These are phyloP conservation scores for Cucumis sativus DNA, from an alignment of 306 rosid species.

Conservation along the genomic window DNA sequence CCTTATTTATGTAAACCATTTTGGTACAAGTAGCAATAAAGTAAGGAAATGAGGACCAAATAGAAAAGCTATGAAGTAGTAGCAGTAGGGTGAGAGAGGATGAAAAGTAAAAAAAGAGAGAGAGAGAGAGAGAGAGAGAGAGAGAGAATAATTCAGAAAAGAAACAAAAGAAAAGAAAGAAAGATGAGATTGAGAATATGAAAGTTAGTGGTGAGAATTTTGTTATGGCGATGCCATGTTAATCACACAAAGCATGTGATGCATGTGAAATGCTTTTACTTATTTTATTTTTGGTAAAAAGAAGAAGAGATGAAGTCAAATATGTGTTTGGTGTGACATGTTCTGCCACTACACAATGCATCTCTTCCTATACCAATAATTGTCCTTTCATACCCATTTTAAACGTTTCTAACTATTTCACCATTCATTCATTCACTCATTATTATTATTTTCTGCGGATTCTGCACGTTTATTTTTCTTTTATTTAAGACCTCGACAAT, in stretches of 20 bases:
- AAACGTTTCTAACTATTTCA: neutral
- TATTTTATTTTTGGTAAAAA: neutral
- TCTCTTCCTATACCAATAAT: neutral
- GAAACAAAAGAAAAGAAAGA: too few species aligned
- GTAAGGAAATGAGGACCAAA: neutral
- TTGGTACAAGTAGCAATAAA: neutral
- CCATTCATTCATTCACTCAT: neutral
- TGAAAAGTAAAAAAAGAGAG: neutral
- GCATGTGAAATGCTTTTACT: neutral
- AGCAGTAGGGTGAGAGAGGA: neutral
- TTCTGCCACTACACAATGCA: neutral
- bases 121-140: too few species aligned
- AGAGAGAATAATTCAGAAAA: neutral
- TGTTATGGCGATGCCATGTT: neutral
- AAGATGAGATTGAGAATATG: neutral
- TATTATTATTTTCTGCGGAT: neutral
- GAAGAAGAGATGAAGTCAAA: neutral
- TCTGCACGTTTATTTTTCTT: neutral
- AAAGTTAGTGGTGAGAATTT: neutral
- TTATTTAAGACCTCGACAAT: too few species aligned
- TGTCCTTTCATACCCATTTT: neutral
- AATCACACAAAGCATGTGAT: constrained; percentile 3
- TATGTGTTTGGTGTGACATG: neutral
- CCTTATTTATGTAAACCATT: neutral
- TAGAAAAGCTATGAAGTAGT: neutral